Conservation (phyloP, 1,284 basidiomycete species). For the Laetiporus sulphureus region DNA sequence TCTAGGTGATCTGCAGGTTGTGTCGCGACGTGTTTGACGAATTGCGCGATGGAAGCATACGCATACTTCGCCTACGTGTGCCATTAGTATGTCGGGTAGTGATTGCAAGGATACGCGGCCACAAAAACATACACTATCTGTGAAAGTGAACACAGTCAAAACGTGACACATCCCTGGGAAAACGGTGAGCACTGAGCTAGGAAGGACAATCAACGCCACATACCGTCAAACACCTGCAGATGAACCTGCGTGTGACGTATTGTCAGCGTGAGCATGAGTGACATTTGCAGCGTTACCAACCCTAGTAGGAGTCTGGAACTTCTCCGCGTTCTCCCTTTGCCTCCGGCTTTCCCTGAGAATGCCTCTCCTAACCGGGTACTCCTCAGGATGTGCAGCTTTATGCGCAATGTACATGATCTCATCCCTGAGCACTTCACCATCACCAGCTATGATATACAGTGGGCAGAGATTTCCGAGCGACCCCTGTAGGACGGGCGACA, state of each 20-base stretch:
- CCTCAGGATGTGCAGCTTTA: conserved; percentile 71
- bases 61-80: conserved; percentile 45
- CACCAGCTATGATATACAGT: conserved; percentile 71
- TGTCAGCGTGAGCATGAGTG: background rate
- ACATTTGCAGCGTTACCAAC: conserved; percentile 23
- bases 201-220: conserved; percentile 1
- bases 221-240: conserved; percentile 64
- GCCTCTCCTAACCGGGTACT: conserved; percentile 60
- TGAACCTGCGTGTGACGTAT: conserved; percentile 44
- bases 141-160: conserved; percentile 69
- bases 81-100: background rate
- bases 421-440: conserved; percentile 77
- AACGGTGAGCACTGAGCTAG: background rate
- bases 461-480: conserved; percentile 83
- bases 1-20: conserved; percentile 29
- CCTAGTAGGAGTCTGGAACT: conserved; percentile 63
- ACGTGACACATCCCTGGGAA: conserved; percentile 56
- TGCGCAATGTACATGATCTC: conserved; percentile 82
- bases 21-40: conserved; percentile 45
- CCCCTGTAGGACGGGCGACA: conserved; percentile 70
- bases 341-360: conserved; percentile 39
- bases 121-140: conserved; percentile 40
- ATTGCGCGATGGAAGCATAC: conserved; percentile 50
- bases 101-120: background rate
- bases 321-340: conserved; percentile 47